These are phyloP conservation scores for Yamadazyma oceani DNA, from an alignment of 1,139 yeast species.

Conservation along the genomic window DNA sequence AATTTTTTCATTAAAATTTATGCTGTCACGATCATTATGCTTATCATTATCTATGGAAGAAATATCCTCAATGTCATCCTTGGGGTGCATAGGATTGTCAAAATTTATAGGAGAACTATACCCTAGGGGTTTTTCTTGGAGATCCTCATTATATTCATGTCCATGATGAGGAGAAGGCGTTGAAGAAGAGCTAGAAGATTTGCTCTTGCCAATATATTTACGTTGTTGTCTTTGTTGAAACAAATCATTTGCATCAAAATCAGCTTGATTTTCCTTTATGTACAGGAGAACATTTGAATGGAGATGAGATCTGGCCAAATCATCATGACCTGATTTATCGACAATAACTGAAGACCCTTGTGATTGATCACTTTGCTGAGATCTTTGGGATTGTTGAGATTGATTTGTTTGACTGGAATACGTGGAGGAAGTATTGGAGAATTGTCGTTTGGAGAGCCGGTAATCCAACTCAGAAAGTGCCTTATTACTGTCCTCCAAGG, in stretches of 20 bases:
- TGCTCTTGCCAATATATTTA: slow-evolving; percentile 31
- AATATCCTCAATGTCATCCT: neutral
- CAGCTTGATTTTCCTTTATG: slow-evolving; percentile 14
- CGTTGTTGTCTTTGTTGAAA: slow-evolving; percentile 36
- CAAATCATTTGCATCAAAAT: slow-evolving; percentile 36
- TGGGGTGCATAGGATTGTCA: no score
- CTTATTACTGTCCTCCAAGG: neutral
- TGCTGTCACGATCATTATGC: slow-evolving; percentile 1
- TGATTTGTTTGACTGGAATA: slow-evolving; percentile 28
- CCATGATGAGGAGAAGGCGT: neutral
- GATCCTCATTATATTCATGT: slow-evolving; percentile 3
- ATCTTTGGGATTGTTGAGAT: slow-evolving; percentile 12
- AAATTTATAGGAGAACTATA: neutral
- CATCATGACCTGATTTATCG: slow-evolving; percentile 1
- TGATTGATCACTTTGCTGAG: slow-evolving; percentile 8
- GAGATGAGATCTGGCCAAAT: slow-evolving; percentile 1
- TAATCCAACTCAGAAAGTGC: neutral
- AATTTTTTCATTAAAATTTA: slow-evolving; percentile 1
- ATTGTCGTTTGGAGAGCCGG: neutral
- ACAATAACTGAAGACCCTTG: slow-evolving; percentile 11
- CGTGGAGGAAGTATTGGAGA: slow-evolving; percentile 21
- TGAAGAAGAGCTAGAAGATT: no score
- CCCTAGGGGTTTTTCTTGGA: neutral
- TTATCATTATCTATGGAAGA: slow-evolving; percentile 1
- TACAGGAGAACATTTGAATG: slow-evolving; percentile 15